phyloP scores from a whole-genome alignment of 2,329 filamentous ascomycete genomes.

The Madurella mycetomatis region DNA sequence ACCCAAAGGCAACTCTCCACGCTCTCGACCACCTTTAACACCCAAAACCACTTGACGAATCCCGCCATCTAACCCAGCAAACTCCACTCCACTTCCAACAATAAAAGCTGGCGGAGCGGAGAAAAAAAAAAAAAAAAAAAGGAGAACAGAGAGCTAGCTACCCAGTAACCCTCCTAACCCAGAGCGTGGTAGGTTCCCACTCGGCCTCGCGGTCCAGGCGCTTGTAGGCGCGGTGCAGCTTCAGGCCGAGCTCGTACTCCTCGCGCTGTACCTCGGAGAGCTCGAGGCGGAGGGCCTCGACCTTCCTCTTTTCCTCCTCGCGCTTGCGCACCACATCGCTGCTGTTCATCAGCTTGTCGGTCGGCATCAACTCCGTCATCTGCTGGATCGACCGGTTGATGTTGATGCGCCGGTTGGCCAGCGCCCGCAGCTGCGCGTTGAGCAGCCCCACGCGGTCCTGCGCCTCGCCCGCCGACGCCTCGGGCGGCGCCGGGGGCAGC shows the following conservation, averaged over 20 bases:
- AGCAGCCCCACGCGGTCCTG: constrained; percentile 63
- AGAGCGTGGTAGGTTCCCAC: constrained; percentile 65
- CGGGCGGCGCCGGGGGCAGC: constrained; percentile 58
- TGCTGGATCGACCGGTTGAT: constrained; percentile 69
- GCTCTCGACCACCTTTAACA: no score
- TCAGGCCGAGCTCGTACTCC: constrained; percentile 73
- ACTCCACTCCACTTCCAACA: no score
- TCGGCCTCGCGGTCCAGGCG: constrained; percentile 63
- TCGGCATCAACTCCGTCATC: constrained; percentile 73
- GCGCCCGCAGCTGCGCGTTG: constrained; percentile 59
- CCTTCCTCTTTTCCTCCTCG: constrained; percentile 58
- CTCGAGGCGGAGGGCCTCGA: constrained; percentile 61
- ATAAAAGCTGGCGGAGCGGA: no score
- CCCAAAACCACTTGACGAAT: no score
- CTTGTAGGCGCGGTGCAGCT: constrained; percentile 70
- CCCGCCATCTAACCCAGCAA: no score
- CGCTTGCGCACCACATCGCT: constrained; percentile 56
- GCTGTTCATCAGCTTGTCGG: constrained; percentile 62
- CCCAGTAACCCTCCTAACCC: constrained; percentile 72
- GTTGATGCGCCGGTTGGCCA: constrained; percentile 65
- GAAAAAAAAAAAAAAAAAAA: background rate
- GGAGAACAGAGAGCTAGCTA: constrained; percentile 3
- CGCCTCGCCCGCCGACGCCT: constrained; percentile 44
- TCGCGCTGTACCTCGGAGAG: constrained; percentile 69
- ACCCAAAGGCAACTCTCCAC: no score